Conservation (phyloP, 768 basidiomycete species). For the Calocybe gangraenosa region DNA sequence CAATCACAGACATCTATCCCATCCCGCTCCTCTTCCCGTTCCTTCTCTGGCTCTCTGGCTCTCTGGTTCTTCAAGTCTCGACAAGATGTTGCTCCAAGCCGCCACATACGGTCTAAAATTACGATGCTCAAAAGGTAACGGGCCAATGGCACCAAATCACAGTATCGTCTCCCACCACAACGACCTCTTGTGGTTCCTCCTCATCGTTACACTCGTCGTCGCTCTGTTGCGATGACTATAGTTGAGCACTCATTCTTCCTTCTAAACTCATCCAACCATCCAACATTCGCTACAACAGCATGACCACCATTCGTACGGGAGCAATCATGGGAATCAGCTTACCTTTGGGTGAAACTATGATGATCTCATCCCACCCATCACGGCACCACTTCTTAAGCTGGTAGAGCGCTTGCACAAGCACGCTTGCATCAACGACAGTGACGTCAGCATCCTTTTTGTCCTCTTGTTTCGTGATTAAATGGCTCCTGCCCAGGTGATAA, state of each 20-base stretch:
- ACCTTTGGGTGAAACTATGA: slow-evolving; percentile 91
- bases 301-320: slow-evolving; percentile 6
- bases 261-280: slow-evolving; percentile 7
- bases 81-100: slow-evolving; percentile 42
- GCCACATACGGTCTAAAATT: slow-evolving; percentile 22
- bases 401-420: slow-evolving; percentile 71
- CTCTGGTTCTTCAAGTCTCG: slow-evolving; percentile 38
- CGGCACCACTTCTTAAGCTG: slow-evolving; percentile 82
- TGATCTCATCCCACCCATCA: slow-evolving; percentile 69
- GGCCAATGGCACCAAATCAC: not conserved
- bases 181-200: not conserved
- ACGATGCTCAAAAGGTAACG: slow-evolving; percentile 1
- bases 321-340: slow-evolving; percentile 14
- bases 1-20: slow-evolving; percentile 7
- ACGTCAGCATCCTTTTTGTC: slow-evolving; percentile 64
- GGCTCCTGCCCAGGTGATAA: no score
- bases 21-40: slow-evolving; percentile 16
- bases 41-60: slow-evolving; percentile 26
- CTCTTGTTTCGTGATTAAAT: no score
- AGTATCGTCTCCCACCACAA: slow-evolving; percentile 4
- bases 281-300: slow-evolving; percentile 3
- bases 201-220: not conserved
- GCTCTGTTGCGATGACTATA: not conserved
- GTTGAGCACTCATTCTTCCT: slow-evolving; percentile 1
- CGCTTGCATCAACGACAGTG: slow-evolving; percentile 77